phyloP scores from a whole-genome alignment of 331 rosid species.

The Malus hybrid region DNA sequence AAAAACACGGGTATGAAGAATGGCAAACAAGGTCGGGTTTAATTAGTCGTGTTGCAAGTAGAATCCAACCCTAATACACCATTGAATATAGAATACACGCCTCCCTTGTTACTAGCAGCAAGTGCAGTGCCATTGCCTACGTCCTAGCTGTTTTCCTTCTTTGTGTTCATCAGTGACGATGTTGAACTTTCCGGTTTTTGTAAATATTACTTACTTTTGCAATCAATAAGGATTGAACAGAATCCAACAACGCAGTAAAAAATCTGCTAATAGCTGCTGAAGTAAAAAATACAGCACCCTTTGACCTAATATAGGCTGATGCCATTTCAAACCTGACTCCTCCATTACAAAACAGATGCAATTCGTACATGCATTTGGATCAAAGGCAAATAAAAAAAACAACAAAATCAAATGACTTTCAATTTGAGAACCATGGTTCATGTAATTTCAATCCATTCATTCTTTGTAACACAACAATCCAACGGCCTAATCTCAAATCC shows the following conservation, averaged over 20 bases:
- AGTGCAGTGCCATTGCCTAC: constrained; percentile 11
- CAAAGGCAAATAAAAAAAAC: too few species aligned
- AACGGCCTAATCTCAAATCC: too few species aligned
- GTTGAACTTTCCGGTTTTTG: constrained; percentile 32
- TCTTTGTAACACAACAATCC: too few species aligned
- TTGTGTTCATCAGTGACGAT: constrained; percentile 36
- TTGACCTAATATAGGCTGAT: constrained; percentile 82
- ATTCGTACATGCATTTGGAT: too few species aligned
- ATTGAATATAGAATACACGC: background rate
- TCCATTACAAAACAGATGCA: constrained; percentile 68
- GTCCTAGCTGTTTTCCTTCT: constrained; percentile 27
- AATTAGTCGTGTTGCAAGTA: too few species aligned
- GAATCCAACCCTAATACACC: background rate
- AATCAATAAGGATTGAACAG: constrained; percentile 40
- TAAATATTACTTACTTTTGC: constrained; percentile 49
- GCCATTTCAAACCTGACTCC: constrained; percentile 99
- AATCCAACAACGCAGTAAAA: constrained; percentile 7
- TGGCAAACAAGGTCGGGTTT: too few species aligned
- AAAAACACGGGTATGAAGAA: too few species aligned
- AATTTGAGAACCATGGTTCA: too few species aligned
- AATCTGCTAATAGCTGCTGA: too few species aligned
- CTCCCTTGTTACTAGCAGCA: background rate
- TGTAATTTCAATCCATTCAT: too few species aligned
- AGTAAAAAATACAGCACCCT: constrained; percentile 55
- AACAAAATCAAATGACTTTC: too few species aligned